These are phyloP conservation scores for Thelephora ganbajun DNA, from an alignment of 768 basidiomycete genomes.

Conservation along the genomic window DNA sequence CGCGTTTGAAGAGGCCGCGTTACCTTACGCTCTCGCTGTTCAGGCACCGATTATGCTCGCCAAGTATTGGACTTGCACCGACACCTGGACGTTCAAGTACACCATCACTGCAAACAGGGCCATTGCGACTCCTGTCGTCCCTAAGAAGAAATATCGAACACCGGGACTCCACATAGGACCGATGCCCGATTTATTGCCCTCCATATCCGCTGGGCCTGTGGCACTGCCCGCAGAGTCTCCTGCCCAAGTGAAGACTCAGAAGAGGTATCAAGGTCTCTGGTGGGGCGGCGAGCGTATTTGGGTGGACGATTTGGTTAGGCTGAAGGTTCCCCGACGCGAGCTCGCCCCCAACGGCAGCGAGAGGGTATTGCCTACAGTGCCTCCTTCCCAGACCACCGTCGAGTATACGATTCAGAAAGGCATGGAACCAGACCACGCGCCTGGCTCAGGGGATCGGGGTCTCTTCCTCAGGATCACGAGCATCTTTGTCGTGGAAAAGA, in stretches of 20 bases:
- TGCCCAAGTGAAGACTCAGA: slow-evolving; percentile 30
- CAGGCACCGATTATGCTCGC: slow-evolving; percentile 56
- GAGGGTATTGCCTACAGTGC: slow-evolving; percentile 47
- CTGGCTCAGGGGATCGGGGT: slow-evolving; percentile 48
- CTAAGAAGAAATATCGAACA: background rate
- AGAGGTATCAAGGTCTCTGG: slow-evolving; percentile 71
- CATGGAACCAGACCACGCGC: slow-evolving; percentile 7
- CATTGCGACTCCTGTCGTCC: background rate
- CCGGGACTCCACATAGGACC: background rate
- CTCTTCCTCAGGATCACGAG: slow-evolving; percentile 61
- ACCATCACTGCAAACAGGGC: slow-evolving; percentile 16
- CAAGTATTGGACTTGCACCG: slow-evolving; percentile 56
- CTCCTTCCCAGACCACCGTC: slow-evolving; percentile 24
- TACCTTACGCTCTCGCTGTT: slow-evolving; percentile 56
- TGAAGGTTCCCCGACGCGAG: slow-evolving; percentile 54
- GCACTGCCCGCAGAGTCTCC: background rate
- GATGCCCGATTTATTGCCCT: slow-evolving; percentile 1
- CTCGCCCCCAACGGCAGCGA: slow-evolving; percentile 54
- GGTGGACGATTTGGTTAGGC: slow-evolving; percentile 70
- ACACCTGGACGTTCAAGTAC: slow-evolving; percentile 55
- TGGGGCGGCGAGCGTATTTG: slow-evolving; percentile 86
- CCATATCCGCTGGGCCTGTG: background rate
- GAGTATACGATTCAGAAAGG: slow-evolving; percentile 15
- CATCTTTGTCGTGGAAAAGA: slow-evolving; percentile 51
- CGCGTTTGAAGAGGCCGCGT: slow-evolving; percentile 37